A percentile compares a stretch with the other conserved stretches of the same genome.
Conservation (phyloP, 331 rosid genomes). For the Malus hybrid region DNA sequence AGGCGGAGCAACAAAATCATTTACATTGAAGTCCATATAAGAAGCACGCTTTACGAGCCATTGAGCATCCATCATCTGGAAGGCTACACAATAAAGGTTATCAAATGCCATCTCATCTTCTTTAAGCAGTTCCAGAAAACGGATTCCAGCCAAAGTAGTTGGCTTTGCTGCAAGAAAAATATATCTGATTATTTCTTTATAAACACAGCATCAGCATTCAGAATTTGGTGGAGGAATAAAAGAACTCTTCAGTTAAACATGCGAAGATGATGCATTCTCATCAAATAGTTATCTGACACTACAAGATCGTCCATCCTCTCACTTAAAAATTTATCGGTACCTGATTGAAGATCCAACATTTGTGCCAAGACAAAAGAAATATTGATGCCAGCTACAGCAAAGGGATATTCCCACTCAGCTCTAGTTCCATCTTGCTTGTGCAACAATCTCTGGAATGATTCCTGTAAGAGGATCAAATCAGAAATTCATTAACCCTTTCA, state of each 20-base stretch:
- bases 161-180: slow-evolving; percentile 52
- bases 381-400: slow-evolving; percentile 93
- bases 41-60: slow-evolving; percentile 93
- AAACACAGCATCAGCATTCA: neutral
- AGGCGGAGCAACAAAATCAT: neutral
- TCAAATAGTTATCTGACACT: neutral
- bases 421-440: slow-evolving; percentile 73
- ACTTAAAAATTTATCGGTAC: slow-evolving; percentile 19
- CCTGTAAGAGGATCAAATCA: slow-evolving; percentile 40
- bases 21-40: slow-evolving; percentile 91
- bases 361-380: slow-evolving; percentile 80
- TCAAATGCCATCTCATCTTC: slow-evolving; percentile 91
- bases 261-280: neutral
- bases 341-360: slow-evolving; percentile 86
- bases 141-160: slow-evolving; percentile 51
- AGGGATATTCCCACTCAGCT: slow-evolving; percentile 98
- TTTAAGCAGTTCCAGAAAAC: slow-evolving; percentile 54
- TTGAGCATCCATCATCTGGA: slow-evolving; percentile 91
- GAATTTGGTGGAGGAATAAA: neutral
- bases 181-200: neutral
- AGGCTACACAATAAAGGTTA: slow-evolving; percentile 68
- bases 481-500: neutral
- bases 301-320: neutral
- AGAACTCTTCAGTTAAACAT: neutral
- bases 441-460: slow-evolving; percentile 72